Evolutionary conservation across 305 asterid species (phyloP).

Genomic region (Rubia balearica): DNA sequence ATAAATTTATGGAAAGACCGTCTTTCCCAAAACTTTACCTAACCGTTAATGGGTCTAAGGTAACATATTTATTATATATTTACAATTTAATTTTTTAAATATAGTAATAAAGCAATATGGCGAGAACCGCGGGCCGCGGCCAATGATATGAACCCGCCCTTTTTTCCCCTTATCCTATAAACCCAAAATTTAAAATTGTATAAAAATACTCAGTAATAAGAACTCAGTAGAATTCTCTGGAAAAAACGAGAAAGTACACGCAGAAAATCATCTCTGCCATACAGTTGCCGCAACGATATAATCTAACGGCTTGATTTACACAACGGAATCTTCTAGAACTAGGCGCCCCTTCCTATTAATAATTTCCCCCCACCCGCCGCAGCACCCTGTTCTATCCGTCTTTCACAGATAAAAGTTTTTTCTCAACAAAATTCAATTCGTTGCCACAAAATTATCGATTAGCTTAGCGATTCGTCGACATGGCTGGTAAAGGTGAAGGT

Average conservation of each 20-base stretch:
- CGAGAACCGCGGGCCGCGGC: neutral
- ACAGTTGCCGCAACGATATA: neutral
- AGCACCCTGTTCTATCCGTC: neutral
- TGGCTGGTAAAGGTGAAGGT: constrained; percentile 25
- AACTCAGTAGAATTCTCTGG: constrained; percentile 8
- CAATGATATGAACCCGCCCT: neutral
- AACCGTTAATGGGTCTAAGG: no score
- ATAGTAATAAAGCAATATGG: no score
- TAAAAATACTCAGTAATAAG: neutral
- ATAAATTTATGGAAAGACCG: no score
- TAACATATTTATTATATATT: no score
- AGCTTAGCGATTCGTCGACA: neutral
- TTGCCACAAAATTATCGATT: neutral
- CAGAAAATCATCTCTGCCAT: constrained; percentile 2
- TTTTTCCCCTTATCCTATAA: neutral
- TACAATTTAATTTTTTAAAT: no score
- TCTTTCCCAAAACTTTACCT: no score
- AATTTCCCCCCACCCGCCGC: neutral
- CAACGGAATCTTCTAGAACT: constrained; percentile 23
- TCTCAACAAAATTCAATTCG: neutral
- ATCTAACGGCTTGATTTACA: constrained; percentile 13
- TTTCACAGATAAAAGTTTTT: neutral
- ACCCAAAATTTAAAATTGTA: neutral
- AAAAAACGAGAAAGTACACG: constrained; percentile 15
- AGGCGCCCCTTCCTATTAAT: neutral